phyloP scores from a whole-genome alignment of 2,329 filamentous ascomycete species.

The Lachnellula arida region DNA sequence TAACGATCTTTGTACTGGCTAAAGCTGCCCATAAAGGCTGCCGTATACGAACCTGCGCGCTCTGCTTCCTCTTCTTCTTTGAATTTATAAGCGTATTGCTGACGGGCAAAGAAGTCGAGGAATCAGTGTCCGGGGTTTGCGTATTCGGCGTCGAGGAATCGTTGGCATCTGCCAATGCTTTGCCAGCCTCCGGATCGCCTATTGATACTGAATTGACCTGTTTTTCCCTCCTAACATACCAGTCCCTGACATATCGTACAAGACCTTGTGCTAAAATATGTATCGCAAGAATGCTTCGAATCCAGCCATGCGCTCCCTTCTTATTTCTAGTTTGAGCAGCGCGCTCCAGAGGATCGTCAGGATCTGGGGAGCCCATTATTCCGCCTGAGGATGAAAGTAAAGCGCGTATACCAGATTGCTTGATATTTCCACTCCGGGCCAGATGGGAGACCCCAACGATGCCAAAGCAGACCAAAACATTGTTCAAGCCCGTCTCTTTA shows the following conservation, averaged over 20 bases:
- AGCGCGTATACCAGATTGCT: slow-evolving; percentile 25
- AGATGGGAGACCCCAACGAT: slow-evolving; percentile 48
- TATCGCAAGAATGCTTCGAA: slow-evolving; percentile 64
- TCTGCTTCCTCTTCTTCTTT: slow-evolving; percentile 87
- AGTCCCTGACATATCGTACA: slow-evolving; percentile 65
- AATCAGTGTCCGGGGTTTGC: slow-evolving; percentile 23
- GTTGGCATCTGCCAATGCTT: slow-evolving; percentile 45
- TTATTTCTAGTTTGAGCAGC: slow-evolving; percentile 45
- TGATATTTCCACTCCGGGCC: slow-evolving; percentile 24
- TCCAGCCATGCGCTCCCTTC: slow-evolving; percentile 58
- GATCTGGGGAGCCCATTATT: slow-evolving; percentile 25
- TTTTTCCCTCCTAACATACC: slow-evolving; percentile 59
- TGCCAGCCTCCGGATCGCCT: slow-evolving; percentile 61
- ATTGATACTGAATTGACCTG: slow-evolving; percentile 46
- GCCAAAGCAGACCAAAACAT: slow-evolving; percentile 64
- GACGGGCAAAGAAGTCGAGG: slow-evolving; percentile 18
- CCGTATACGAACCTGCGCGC: slow-evolving; percentile 81
- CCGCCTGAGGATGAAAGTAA: slow-evolving; percentile 26
- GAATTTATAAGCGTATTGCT: slow-evolving; percentile 45
- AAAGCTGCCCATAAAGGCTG: slow-evolving; percentile 93
- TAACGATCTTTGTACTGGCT: slow-evolving; percentile 93
- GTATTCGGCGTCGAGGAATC: slow-evolving; percentile 29
- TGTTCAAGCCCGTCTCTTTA: slow-evolving; percentile 63
- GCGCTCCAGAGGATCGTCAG: slow-evolving; percentile 46
- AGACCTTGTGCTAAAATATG: slow-evolving; percentile 72